Base-by-base conservation (phyloP, 257 asterid species). In the Linaria vulgaris region DNA sequence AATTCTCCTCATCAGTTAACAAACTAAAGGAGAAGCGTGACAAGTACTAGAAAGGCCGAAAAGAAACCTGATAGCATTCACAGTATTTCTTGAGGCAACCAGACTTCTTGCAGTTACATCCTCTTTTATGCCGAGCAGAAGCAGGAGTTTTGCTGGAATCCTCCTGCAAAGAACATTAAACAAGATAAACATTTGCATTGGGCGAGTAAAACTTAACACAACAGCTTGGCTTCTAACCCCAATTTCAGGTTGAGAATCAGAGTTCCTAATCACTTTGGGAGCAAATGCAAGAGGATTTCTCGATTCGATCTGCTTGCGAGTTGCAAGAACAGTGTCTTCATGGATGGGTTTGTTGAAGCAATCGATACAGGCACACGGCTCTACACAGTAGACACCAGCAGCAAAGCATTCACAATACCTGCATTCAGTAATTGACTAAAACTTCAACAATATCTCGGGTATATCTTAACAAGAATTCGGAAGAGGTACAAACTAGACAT, bases 401-500 rank as follows among this genome's bases (percentile, higher is more conserved):
- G 97, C 99, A 76, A 92, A 92, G 77, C 99, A 92, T 71, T 92
- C 99, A 71, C 99, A 92, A 69, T 92, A 92, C 72, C 99, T 92
- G 89, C 79, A 78, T 63, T 24, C 14, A 41, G 17, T 73, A 45
- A 60, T 69, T 31, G 24, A 57, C 45, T 2, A n/a, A 58, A 39
- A 11, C 10, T 34, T 20, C 17, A 20, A 47, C 22, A 47, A n/a
- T 47, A n/a, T 8, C 16, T n/a, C 7, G 6, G 12, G 24, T 3
- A 47, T 0, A 6, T 47, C 53, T 0, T 47, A 15, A n/a, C 10
- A 12, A 4, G 14, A 47, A 47, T n/a, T 20, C n/a, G n/a, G 48
- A 25, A 58, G 41, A 60, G 14, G 7, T 14, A 44, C 2, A 44
- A 12, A 44, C 19, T n/a, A 17, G 34, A 27, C 4, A 27, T 6